phyloP scores from a whole-genome alignment of 108 stramenopile genomes.

The Discostella stelligeroides region DNA sequence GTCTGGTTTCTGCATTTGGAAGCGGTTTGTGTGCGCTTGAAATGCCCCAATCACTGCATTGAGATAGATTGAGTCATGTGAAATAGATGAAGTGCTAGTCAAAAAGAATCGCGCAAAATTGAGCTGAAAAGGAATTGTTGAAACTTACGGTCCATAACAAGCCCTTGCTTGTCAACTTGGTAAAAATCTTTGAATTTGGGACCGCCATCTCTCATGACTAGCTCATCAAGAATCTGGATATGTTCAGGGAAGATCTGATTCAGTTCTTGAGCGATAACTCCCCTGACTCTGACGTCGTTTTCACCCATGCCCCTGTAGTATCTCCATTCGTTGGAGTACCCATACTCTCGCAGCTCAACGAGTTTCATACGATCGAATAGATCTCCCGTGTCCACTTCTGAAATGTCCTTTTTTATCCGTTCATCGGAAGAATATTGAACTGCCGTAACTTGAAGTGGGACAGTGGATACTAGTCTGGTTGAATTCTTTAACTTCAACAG shows the following conservation, averaged over 20 bases:
- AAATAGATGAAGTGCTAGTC: background rate
- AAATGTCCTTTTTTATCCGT: slow-evolving; percentile 72
- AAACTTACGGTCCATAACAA: slow-evolving; percentile 51
- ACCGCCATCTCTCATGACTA: slow-evolving; percentile 53
- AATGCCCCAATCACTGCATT: slow-evolving; percentile 52
- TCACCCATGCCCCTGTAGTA: slow-evolving; percentile 41
- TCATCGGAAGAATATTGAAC: slow-evolving; percentile 63
- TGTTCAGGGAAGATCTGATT: slow-evolving; percentile 78
- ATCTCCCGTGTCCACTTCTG: slow-evolving; percentile 58
- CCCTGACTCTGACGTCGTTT: slow-evolving; percentile 51
- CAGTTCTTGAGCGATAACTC: slow-evolving; percentile 82
- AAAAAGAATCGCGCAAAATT: background rate
- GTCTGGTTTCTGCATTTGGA: slow-evolving; percentile 21
- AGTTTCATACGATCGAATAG: slow-evolving; percentile 67
- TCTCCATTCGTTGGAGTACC: slow-evolving; percentile 78
- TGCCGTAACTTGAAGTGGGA: slow-evolving; percentile 54
- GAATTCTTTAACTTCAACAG: slow-evolving; percentile 30
- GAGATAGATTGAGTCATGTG: background rate
- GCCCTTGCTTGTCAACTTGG: slow-evolving; percentile 67
- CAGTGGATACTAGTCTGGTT: slow-evolving; percentile 22
- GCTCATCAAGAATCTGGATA: slow-evolving; percentile 57
- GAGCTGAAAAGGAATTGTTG: background rate
- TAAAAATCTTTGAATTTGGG: slow-evolving; percentile 56
- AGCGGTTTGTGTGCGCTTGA: slow-evolving; percentile 52
- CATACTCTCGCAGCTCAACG: slow-evolving; percentile 63